Conservation (phyloP, 1,284 basidiomycete species). For the Ceratobasidium sp. region DNA sequence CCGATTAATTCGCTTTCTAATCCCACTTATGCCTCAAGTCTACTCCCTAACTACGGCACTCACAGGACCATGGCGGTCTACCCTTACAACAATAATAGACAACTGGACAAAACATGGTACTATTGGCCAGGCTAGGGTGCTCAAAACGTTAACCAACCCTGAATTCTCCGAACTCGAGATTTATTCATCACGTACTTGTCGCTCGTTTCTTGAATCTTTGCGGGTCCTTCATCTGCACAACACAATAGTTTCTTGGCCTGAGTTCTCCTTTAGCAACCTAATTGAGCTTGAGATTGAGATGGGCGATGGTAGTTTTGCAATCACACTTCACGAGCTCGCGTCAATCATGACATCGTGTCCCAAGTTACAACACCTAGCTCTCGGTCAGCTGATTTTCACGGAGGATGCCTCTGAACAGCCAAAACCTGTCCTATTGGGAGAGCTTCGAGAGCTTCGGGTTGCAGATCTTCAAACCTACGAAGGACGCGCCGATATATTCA, state of each 20-base stretch:
- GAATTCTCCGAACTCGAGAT: too few species aligned
- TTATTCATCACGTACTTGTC: too few species aligned
- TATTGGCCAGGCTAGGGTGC: background rate
- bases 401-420: background rate
- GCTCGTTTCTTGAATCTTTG: background rate
- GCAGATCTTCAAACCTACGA: background rate
- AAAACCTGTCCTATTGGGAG: background rate
- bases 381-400: background rate
- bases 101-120: background rate
- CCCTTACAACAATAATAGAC: background rate
- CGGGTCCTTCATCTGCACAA: background rate
- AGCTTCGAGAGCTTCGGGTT: background rate
- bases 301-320: background rate
- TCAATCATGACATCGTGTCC: background rate
- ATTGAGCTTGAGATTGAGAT: slow-evolving; percentile 1
- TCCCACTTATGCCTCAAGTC: background rate
- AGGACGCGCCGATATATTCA: background rate
- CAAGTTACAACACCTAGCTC: background rate
- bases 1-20: background rate
- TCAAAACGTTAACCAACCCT: background rate
- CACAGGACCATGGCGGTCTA: background rate
- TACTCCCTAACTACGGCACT: background rate
- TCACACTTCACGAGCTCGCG: background rate
- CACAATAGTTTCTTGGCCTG: background rate
- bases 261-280: background rate